Percentiles rank a stretch among this genome's conserved stretches.
Evolutionary conservation across 106 monocot species (phyloP).

Genomic region (Dendrobium nobile): DNA sequence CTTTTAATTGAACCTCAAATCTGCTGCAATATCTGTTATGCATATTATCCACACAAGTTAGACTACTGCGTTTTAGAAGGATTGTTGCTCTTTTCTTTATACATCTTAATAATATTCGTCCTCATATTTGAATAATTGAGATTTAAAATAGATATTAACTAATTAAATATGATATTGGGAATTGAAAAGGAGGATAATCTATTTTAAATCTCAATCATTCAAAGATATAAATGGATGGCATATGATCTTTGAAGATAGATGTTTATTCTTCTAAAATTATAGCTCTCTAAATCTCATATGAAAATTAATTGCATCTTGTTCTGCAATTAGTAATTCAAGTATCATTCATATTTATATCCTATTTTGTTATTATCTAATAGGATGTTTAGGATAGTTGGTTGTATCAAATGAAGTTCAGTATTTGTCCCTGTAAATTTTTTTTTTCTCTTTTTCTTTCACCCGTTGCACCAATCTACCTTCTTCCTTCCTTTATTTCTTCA

Average conservation of each 20-base stretch:
- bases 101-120: neutral
- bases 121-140: neutral
- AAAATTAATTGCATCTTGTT: neutral
- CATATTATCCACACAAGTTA: neutral
- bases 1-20: neutral
- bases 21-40: neutral
- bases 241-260: too few species aligned
- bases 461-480: too few species aligned
- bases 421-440: neutral
- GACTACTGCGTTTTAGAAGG: neutral
- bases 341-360: neutral
- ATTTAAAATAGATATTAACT: neutral
- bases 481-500: neutral
- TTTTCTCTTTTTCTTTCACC: neutral
- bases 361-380: neutral
- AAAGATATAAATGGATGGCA: too few species aligned
- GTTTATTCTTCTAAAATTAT: too few species aligned
- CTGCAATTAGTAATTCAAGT: neutral
- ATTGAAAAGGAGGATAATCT: neutral
- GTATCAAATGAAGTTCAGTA: neutral
- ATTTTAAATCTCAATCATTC: too few species aligned
- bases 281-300: too few species aligned
- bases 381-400: neutral
- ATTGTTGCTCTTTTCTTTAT: neutral
- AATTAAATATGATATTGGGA: neutral